Base-by-base conservation (phyloP, 176 grass and related monocot genomes). In the Calamus simplicifolius region DNA sequence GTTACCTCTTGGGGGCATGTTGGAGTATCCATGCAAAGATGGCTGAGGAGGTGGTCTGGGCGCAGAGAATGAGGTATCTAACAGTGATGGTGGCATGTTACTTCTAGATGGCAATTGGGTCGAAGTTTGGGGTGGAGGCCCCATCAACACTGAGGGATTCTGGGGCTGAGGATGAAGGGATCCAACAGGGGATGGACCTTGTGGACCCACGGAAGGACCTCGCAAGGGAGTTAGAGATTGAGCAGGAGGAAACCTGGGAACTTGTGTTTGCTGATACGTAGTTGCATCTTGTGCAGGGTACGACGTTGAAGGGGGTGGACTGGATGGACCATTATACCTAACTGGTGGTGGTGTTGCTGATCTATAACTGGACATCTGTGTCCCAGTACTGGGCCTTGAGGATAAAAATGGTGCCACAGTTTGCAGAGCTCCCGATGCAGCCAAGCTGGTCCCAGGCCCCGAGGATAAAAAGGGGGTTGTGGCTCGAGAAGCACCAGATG, bases 11-110 rank as follows among this genome's bases (percentile, higher is more conserved):
- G 68, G 53, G 10, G 64, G 69, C 0, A 52, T 56, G 3, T 74
- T 69, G 13, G 58, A 17, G 70, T 83, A 88, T 28, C 80, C 73
- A 53, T 80, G 85, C 60, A 71, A 16, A 0, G 57, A 69, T 19
- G 67, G 63, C 62, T 85, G 72, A 0, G 65, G 12, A 48, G 80
- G 60, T 2, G 54, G 77, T 66, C 80, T 80, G 5, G 69, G 16
- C 1, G 43, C 12, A 3, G 25, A 58, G 56, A 78, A 72, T 1
- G 50, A 21, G 6, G 51, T 29, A 25, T 53, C 56, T 0, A 54
- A 43, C 35, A 43, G 30, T 8, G 57, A 71, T 4, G 74, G 56
- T 19, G 79, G 63, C 18, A 70, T 58, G 61, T 57, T 17, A 4
- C 48, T 57, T 23, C 59, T 62, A 2, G 72, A 64, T 48, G 75